Base-by-base conservation (phyloP, 805 yeast genomes). In the Zygosaccharomyces bailii region DNA sequence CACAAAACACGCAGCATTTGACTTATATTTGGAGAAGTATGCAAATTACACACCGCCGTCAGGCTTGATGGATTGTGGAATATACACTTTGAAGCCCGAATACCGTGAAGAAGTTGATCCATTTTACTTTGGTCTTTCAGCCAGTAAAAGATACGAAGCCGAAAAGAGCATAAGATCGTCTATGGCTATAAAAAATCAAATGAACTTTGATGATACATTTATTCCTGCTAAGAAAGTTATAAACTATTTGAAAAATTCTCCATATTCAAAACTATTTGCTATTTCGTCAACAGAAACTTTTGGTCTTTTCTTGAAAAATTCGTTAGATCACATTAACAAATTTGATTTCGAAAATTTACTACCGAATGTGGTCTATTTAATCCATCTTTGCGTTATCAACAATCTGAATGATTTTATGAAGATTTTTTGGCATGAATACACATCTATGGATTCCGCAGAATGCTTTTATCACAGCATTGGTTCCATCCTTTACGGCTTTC, bases 91-190 rank as follows among this genome's bases (percentile, higher is more conserved):
- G 48, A 88, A 85, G 56, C 72, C 75, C 2, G 73, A 79, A 39
- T 66, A 68, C 21, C 72, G 66, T 44, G 70, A 68, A 1, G 67
- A 73, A 20, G 76, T 90, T 34, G 93, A 91, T 60, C 96, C 97
- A 0, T 90, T 79, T 57, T 91, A 83, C 59, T 73, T 86, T 46
- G 89, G 88, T 54, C 84, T 84, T 54, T 71, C 84, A 0, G 68
- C 91, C 0, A 88, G 88, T 53, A 81, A 80, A 42, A 76, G 91
- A 43, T 96, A 88, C 44, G 96, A 88, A 48, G 91, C 95, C 5
- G 83, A 85, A 44, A 75, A 73, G 35, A 66, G 79, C 4, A 66
- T 86, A 23, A 80, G 82, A 53, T 76, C 75, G 25, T 60, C 75
- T 20, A 61, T 74, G 32, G 71, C 76, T 7, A 67, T 71, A 44